Evolutionary conservation across 208 protist genomes (phyloP).

Genomic region (Trypanosoma theileri): DNA sequence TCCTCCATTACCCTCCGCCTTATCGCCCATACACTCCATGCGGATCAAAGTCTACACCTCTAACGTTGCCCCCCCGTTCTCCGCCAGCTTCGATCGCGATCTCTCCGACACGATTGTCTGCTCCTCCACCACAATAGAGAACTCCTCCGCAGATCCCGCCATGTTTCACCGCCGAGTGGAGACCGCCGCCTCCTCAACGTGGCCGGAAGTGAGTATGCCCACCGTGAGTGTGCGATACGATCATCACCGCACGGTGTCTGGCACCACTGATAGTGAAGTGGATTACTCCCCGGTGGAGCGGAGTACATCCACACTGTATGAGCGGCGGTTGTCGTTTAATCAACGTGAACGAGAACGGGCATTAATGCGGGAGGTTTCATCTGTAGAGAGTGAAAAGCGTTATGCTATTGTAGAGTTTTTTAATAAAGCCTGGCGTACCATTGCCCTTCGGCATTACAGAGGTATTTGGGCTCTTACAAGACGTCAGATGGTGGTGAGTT

Average conservation of each 20-base stretch:
- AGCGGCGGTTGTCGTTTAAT: constrained; percentile 7
- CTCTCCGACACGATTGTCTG: constrained; percentile 35
- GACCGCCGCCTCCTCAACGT: constrained; percentile 28
- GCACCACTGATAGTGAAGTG: constrained; percentile 50
- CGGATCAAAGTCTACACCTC: too few relatives aligned
- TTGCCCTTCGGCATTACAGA: constrained; percentile 28
- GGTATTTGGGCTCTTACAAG: constrained; percentile 45
- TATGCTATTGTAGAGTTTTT: constrained; percentile 29
- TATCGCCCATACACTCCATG: too few relatives aligned
- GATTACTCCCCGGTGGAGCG: constrained; percentile 45
- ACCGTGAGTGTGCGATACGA: constrained; percentile 41
- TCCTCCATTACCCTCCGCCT: too few relatives aligned
- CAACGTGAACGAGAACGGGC: too few relatives aligned
- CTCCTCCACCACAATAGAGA: constrained; percentile 30
- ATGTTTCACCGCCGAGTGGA: constrained; percentile 6
- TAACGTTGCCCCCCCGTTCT: too few relatives aligned
- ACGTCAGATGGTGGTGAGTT: constrained; percentile 32
- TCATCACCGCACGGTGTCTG: constrained; percentile 41
- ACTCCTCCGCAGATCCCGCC: background rate
- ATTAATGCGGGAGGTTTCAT: constrained; percentile 27
- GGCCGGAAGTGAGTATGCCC: constrained; percentile 67
- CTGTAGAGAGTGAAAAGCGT: constrained; percentile 44
- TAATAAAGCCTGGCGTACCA: constrained; percentile 16
- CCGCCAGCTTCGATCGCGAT: too few relatives aligned
- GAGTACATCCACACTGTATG: background rate